A percentile compares a stretch with the other conserved stretches of the same genome.
phyloP scores from a whole-genome alignment of 495 filamentous ascomycete genomes.

The Penicillium longicatenatum region DNA sequence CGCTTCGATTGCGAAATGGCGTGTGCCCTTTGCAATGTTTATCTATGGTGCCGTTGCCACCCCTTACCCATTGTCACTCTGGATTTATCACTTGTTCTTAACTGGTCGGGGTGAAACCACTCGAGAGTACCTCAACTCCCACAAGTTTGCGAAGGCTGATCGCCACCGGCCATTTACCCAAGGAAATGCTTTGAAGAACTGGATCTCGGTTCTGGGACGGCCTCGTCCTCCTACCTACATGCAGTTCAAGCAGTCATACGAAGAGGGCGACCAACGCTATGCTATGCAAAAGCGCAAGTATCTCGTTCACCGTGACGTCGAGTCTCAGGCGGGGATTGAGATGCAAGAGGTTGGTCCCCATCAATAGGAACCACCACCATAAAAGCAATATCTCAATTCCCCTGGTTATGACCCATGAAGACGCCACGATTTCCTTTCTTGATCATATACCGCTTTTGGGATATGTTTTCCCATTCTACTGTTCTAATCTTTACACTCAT shows the following conservation, averaged over 20 bases:
- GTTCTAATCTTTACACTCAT: constrained; percentile 17
- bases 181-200: constrained; percentile 74
- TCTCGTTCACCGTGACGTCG: constrained; percentile 47
- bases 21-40: constrained; percentile 86
- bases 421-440: constrained; percentile 21
- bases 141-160: constrained; percentile 90
- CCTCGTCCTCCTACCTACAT: constrained; percentile 89
- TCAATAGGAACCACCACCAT: constrained; percentile 14
- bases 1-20: constrained; percentile 63
- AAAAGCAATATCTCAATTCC: background rate
- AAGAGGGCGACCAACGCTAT: constrained; percentile 83
- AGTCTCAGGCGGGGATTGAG: constrained; percentile 59
- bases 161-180: constrained; percentile 90
- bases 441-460: constrained; percentile 12
- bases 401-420: constrained; percentile 24
- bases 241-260: constrained; percentile 76
- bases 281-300: constrained; percentile 60
- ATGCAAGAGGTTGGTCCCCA: constrained; percentile 55
- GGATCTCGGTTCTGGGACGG: constrained; percentile 75
- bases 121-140: constrained; percentile 90
- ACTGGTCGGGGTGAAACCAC: constrained; percentile 92
- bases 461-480: constrained; percentile 13
- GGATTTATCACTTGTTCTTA: constrained; percentile 86
- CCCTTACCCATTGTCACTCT: constrained; percentile 81
- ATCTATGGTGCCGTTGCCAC: constrained; percentile 75